Percentiles rank a stretch among this genome's conserved stretches.
phyloP scores from a whole-genome alignment of 306 rosid species.

The Phaseolus lunatus region DNA sequence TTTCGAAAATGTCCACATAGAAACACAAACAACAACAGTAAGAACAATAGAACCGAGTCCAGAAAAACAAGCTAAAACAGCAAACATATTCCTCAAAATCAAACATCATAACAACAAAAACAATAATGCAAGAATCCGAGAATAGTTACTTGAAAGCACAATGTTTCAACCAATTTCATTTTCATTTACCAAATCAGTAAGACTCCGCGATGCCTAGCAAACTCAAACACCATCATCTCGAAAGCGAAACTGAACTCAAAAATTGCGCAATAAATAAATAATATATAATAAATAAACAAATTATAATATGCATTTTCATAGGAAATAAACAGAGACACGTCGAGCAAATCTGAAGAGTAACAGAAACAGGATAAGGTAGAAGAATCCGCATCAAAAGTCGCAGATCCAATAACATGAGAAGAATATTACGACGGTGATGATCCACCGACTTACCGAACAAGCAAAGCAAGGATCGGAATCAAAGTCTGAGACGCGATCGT shows the following conservation, averaged over 20 bases:
- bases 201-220: conserved; percentile 14
- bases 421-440: conserved; percentile 20
- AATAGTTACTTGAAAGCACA: conserved; percentile 42
- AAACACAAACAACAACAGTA: not conserved
- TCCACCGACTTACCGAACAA: conserved; percentile 60
- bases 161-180: conserved; percentile 31
- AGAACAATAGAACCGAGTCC: conserved; percentile 23
- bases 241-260: conserved; percentile 21
- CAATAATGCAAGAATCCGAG: conserved; percentile 12
- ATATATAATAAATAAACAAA: not conserved
- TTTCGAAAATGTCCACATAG: not conserved
- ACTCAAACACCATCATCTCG: conserved; percentile 15
- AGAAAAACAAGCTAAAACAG: conserved; percentile 21
- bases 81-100: conserved; percentile 19
- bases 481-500: conserved; percentile 46
- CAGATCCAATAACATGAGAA: conserved; percentile 49
- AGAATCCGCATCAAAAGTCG: conserved; percentile 26
- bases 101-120: conserved; percentile 13
- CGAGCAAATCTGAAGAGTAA: not conserved
- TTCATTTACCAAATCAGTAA: conserved; percentile 1
- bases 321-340: conserved; percentile 12
- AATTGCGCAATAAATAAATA: not conserved
- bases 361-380: not conserved
- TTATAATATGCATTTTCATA: conserved; percentile 18
- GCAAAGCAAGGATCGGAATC: conserved; percentile 47